Evolutionary conservation across 768 basidiomycete genomes (phyloP), one percentile per base, ranked within the genome.

Genomic region (Suillus variegatus): DNA sequence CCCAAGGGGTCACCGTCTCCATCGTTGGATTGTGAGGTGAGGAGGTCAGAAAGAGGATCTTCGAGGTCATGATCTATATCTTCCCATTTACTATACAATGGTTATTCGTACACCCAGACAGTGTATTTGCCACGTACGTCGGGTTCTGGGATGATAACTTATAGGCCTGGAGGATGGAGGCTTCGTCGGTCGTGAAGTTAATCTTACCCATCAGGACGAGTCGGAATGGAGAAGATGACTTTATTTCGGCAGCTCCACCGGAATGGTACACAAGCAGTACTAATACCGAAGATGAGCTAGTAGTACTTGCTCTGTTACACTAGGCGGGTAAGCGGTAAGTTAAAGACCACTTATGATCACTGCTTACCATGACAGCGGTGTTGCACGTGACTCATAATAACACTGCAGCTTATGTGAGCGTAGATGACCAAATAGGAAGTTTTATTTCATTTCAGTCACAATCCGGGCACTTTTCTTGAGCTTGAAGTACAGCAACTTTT

Each of bases 21-120:
- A 67, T 91, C 90, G 22, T 78, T 78, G n/a, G 79, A 81, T 35
- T 81, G 74, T 55, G 86, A 90, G 36, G 86, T 82, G 64, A 94
- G 79, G 16, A 87, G 83, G 9, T 88, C 89, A 12, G 91, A 89
- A 18, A 92, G 77, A 0, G 91, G 86, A 67, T 92, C 90, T 70
- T 91, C 91, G 22, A 88, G 77, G 65, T 96, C 94, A 78, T 95
- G 88, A 73, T 95, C 91, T 3, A 94, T 83, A 61, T 94, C 91
- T 75, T 97, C 94, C 95, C 95, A 97, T 78, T 88, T 83, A 69
- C 94, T 94, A 56, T 44, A 41, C 28, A 22, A 60, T 10, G 6
- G 41, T 60, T 25, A 60, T 32, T 60, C 3, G 58, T 60, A 10
- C 25, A 41, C 18, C 28, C 7, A 43, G 18, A 20, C 10, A 43